Base-by-base conservation (phyloP, 179 eudicot species). In the Silene coronaria region DNA sequence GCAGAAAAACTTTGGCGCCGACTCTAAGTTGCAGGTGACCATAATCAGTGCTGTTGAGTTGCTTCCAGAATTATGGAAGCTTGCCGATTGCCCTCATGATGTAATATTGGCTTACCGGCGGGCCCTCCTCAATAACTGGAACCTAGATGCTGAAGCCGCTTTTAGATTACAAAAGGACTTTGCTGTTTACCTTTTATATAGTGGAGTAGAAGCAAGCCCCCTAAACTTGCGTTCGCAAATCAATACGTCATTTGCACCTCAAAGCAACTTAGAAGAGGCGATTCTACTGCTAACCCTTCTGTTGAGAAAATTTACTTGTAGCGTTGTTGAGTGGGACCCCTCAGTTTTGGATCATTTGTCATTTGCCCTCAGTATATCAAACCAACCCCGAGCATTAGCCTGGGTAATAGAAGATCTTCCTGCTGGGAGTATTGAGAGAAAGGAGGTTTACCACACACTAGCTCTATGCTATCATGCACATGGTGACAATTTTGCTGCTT, bases 51-150 rank as follows among this genome's bases (percentile, higher is more conserved):
- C 95, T 17, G 91, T 90, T 16, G 93, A 90, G 83, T 81, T 92
- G 81, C 93, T 92, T 85, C 99, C 99, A 27, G 96, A 89, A 74
- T 80, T 95, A 75, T 95, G 97, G 91, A 91, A 90, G 82, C 87
- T 89, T n/a, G 88, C 90, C 78, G 90, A 85, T 66, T 87, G 84
- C 71, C 91, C 93, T 24, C 75, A 67, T 55, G 99, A 95, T 75
- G 87, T 89, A 69, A 87, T 92, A 62, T 80, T 88, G 70, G 80
- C 97, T 11, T 95, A 89, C 75, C 85, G 99, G 23, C 80, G 87
- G 72, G 90, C 96, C 74, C 90, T 95, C 59, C 91, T 95, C 24
- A 83, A 82, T 81, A 80, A 74, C 30, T 90, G 99, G 97, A 90
- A 89, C 72, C 93, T 95, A 58, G 90, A 89, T 70, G 77, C 82